Conservation (phyloP, 1,284 basidiomycete species). For the Cutaneotrichosporon cutaneum region DNA sequence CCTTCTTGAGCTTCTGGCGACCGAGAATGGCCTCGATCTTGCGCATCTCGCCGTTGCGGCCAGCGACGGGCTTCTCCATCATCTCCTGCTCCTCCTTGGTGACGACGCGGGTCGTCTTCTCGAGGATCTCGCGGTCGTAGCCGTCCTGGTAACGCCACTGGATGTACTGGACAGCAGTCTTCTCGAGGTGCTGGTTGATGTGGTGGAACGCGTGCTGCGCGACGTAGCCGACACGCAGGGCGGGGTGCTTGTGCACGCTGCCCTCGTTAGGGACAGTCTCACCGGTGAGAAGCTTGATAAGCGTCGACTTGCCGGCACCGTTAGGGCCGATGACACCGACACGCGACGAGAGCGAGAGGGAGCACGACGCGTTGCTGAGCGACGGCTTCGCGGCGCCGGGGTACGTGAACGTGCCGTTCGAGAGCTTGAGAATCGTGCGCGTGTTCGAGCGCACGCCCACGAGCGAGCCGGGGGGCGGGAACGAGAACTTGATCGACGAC, state of each 20-base stretch:
- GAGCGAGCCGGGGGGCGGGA: conserved; percentile 92
- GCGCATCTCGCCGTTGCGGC: conserved; percentile 85
- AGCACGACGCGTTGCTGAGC: conserved; percentile 84
- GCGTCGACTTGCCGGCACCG: conserved; percentile 97
- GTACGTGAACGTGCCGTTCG: conserved; percentile 91
- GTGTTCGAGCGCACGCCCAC: conserved; percentile 98
- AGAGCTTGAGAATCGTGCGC: conserved; percentile 91
- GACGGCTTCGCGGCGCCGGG: conserved; percentile 81
- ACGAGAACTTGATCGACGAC: conserved; percentile 91
- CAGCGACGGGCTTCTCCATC: conserved; percentile 85
- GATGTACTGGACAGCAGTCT: conserved; percentile 93
- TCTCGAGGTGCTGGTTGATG: conserved; percentile 89
- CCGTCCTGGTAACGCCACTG: conserved; percentile 99
- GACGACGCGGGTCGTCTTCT: conserved; percentile 86
- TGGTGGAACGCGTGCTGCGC: conserved; percentile 98
- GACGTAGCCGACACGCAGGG: conserved; percentile 93
- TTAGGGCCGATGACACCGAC: conserved; percentile 95
- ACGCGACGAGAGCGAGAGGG: conserved; percentile 85
- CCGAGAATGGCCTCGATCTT: conserved; percentile 86
- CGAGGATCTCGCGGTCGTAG: conserved; percentile 90
- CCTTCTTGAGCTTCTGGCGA: conserved; percentile 96
- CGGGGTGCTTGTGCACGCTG: conserved; percentile 91
- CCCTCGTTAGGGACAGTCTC: conserved; percentile 93
- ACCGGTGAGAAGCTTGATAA: conserved; percentile 95
- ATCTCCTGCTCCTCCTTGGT: conserved; percentile 81